A percentile compares a stretch with the other conserved stretches of the same genome.
Evolutionary conservation across 495 filamentous ascomycete genomes (phyloP).

Genomic region (Paragyromitra xinjiangensis): DNA sequence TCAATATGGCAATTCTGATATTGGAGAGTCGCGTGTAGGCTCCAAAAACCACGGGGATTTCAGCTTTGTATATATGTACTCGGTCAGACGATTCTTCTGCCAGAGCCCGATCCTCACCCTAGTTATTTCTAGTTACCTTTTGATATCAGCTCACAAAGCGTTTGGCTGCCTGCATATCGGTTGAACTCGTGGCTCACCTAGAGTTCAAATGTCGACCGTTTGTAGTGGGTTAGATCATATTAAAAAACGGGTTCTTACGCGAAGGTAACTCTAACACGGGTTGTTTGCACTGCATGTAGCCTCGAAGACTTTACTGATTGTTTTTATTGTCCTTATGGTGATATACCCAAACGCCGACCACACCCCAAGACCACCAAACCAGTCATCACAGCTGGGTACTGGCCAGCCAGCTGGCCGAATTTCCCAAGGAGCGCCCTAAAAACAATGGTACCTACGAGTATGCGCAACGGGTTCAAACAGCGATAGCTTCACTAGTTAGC

Average conservation of each 20-base stretch:
- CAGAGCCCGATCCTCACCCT: not conserved
- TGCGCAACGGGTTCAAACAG: too few species aligned
- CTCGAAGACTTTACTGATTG: too few species aligned
- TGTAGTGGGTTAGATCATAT: not conserved
- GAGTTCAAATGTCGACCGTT: not conserved
- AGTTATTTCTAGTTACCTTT: not conserved
- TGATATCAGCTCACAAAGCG: not conserved
- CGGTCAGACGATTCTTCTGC: not conserved
- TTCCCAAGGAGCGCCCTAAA: too few species aligned
- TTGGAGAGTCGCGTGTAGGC: not conserved
- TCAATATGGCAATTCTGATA: not conserved
- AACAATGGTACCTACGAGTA: too few species aligned
- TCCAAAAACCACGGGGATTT: not conserved
- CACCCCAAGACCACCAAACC: too few species aligned
- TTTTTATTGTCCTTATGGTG: too few species aligned
- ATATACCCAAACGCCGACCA: too few species aligned
- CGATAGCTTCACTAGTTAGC: too few species aligned
- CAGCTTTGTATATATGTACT: not conserved
- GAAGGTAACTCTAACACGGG: too few species aligned
- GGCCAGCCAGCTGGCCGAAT: too few species aligned
- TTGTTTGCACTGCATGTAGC: too few species aligned
- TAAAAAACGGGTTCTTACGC: not conserved
- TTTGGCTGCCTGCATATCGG: not conserved
- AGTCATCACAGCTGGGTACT: too few species aligned
- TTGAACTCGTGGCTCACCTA: not conserved